Conservation (phyloP, 2,329 filamentous ascomycete species). For the Fusarium stilboides region DNA sequence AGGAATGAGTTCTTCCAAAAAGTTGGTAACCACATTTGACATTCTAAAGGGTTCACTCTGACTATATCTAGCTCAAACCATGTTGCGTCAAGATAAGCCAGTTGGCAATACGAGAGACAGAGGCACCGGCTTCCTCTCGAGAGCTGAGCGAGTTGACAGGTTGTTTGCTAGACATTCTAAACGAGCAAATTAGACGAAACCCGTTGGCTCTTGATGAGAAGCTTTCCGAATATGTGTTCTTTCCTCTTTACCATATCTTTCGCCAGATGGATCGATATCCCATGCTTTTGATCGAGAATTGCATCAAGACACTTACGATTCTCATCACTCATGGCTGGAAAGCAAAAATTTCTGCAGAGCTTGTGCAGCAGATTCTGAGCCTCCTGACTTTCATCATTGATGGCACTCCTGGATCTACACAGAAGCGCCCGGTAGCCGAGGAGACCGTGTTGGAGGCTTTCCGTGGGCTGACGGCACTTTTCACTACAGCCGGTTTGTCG, state of each 20-base stretch:
- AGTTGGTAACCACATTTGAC: conserved; percentile 28
- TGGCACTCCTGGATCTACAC: conserved; percentile 72
- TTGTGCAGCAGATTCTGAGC: conserved; percentile 88
- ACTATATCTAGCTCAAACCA: conserved; percentile 69
- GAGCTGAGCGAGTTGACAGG: conserved; percentile 63
- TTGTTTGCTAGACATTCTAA: conserved; percentile 64
- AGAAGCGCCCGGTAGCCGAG: conserved; percentile 70
- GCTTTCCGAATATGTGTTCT: conserved; percentile 94
- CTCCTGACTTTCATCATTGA: conserved; percentile 86
- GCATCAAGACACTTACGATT: conserved; percentile 80
- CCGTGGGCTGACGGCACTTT: conserved; percentile 76
- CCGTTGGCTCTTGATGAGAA: conserved; percentile 78
- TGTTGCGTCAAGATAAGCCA: conserved; percentile 73
- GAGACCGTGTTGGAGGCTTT: conserved; percentile 83
- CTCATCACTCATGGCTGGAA: conserved; percentile 87
- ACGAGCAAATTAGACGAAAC: conserved; percentile 61
- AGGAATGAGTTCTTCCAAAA: conserved; percentile 54
- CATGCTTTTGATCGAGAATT: conserved; percentile 79
- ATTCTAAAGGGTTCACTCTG: background rate
- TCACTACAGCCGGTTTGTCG: conserved; percentile 70
- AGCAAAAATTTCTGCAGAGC: conserved; percentile 75
- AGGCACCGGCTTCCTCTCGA: conserved; percentile 59
- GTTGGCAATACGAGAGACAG: conserved; percentile 65
- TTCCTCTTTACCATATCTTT: conserved; percentile 90
- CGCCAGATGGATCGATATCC: conserved; percentile 81